Conservation (phyloP, 2,329 filamentous ascomycete species). For the Geosmithia morbida region DNA sequence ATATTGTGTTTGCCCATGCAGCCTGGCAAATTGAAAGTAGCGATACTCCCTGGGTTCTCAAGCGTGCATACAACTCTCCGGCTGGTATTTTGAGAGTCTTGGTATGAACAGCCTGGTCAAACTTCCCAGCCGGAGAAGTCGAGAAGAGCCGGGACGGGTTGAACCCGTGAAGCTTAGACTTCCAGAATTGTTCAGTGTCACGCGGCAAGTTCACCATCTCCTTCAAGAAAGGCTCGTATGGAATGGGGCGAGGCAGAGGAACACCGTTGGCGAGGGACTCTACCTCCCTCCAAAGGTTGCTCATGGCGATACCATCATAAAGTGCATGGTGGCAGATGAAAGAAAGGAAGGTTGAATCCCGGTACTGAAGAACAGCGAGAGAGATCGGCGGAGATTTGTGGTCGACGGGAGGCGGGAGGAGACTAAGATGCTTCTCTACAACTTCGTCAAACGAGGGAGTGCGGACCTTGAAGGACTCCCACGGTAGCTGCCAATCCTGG, state of each 20-base stretch:
- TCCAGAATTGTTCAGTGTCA: slow-evolving; percentile 53
- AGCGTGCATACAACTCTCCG: slow-evolving; percentile 28
- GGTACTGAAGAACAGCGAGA: slow-evolving; percentile 22
- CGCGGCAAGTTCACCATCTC: slow-evolving; percentile 34
- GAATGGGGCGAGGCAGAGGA: slow-evolving; percentile 29
- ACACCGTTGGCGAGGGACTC: slow-evolving; percentile 38
- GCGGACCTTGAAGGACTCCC: slow-evolving; percentile 19
- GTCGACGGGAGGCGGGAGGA: slow-evolving; percentile 25
- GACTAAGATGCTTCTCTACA: slow-evolving; percentile 22
- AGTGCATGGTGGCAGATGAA: slow-evolving; percentile 62
- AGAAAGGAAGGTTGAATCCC: slow-evolving; percentile 22
- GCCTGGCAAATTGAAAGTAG: slow-evolving; percentile 57
- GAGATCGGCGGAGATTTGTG: slow-evolving; percentile 29
- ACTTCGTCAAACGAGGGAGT: slow-evolving; percentile 18
- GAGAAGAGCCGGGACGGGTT: slow-evolving; percentile 14
- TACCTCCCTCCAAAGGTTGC: slow-evolving; percentile 54
- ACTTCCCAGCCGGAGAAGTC: slow-evolving; percentile 6
- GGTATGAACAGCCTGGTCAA: slow-evolving; percentile 13
- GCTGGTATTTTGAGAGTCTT: slow-evolving; percentile 21
- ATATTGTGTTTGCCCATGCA: slow-evolving; percentile 54
- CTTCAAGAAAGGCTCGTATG: slow-evolving; percentile 50
- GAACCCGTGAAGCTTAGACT: slow-evolving; percentile 35
- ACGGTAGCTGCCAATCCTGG: slow-evolving; percentile 23
- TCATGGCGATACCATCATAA: slow-evolving; percentile 73
- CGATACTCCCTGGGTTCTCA: slow-evolving; percentile 40